phyloP scores from a whole-genome alignment of 2,329 filamentous ascomycete genomes.

The Xylariaceae sp. region DNA sequence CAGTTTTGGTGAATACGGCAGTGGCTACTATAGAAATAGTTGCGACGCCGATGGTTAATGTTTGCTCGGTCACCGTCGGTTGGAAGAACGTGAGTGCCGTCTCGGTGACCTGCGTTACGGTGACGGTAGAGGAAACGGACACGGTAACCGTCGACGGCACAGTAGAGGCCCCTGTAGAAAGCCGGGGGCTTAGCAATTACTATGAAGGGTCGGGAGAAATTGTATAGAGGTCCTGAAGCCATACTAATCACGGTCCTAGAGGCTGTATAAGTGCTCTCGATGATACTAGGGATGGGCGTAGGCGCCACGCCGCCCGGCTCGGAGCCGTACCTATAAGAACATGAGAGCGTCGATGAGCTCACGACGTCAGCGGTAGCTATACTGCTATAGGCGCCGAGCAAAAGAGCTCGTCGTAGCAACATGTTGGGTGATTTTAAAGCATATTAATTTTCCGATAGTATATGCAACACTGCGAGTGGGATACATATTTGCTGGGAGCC shows the following conservation, averaged over 20 bases:
- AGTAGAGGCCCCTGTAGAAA: neutral
- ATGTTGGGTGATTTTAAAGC: neutral
- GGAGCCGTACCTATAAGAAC: neutral
- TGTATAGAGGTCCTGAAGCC: neutral
- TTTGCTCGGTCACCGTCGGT: slow-evolving; percentile 6
- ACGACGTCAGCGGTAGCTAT: neutral
- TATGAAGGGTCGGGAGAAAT: neutral
- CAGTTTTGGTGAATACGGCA: slow-evolving; percentile 4
- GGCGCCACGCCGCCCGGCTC: neutral
- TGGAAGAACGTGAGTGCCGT: neutral
- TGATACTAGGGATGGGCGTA: slow-evolving; percentile 4
- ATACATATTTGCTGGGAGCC: too few relatives aligned
- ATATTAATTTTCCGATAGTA: too few relatives aligned
- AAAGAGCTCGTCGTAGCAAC: neutral
- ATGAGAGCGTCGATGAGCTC: neutral
- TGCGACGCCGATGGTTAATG: neutral
- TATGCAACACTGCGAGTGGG: too few relatives aligned
- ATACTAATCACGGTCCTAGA: neutral
- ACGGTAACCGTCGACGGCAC: slow-evolving; percentile 1
- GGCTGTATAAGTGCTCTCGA: neutral
- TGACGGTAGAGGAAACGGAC: neutral
- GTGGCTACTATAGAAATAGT: slow-evolving; percentile 4
- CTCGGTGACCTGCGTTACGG: slow-evolving; percentile 1
- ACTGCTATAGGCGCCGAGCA: neutral
- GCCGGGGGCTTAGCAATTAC: neutral